Evolutionary conservation across 139 green algal genomes (phyloP).

Genomic region (Axilococcus clingmanii): DNA sequence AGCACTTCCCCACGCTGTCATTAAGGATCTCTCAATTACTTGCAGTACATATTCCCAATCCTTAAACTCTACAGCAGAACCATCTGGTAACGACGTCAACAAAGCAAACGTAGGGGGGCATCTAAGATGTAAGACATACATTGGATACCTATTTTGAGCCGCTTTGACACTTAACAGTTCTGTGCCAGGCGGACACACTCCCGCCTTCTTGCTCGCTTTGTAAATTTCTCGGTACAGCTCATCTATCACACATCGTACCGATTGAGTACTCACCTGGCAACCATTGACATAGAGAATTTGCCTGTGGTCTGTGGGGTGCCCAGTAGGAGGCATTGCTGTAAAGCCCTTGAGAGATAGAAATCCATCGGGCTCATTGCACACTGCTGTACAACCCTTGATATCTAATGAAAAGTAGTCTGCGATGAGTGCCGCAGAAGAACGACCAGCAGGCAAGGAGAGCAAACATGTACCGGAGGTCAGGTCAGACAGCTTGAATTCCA

Average conservation of each 20-base stretch:
- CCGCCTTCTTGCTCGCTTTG: background rate
- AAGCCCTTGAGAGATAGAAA: no score
- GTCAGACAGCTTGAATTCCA: slow-evolving; percentile 20
- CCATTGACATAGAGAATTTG: slow-evolving; percentile 31
- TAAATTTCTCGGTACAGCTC: slow-evolving; percentile 17
- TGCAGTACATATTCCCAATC: slow-evolving; percentile 13
- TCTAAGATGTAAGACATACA: slow-evolving; percentile 27
- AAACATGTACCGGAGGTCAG: background rate
- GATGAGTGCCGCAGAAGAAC: background rate
- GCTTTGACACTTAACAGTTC: slow-evolving; percentile 6
- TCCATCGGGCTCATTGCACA: no score
- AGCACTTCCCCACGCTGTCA: slow-evolving; percentile 17
- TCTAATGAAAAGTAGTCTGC: no score
- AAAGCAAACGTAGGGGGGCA: slow-evolving; percentile 4
- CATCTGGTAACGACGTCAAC: slow-evolving; percentile 7
- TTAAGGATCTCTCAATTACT: slow-evolving; percentile 8
- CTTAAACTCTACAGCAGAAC: slow-evolving; percentile 18
- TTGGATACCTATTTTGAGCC: slow-evolving; percentile 6
- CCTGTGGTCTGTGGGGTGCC: slow-evolving; percentile 1
- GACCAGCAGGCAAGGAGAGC: slow-evolving; percentile 7
- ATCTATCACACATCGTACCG: slow-evolving; percentile 13
- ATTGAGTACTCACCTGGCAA: background rate
- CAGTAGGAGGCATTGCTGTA: no score
- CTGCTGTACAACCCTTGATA: no score
- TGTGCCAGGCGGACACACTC: background rate